Percentiles rank a stretch among this genome's conserved stretches.
These are phyloP conservation scores for Cryptococcus sp. DNA, from an alignment of 1,284 basidiomycete species.

Conservation along the genomic window DNA sequence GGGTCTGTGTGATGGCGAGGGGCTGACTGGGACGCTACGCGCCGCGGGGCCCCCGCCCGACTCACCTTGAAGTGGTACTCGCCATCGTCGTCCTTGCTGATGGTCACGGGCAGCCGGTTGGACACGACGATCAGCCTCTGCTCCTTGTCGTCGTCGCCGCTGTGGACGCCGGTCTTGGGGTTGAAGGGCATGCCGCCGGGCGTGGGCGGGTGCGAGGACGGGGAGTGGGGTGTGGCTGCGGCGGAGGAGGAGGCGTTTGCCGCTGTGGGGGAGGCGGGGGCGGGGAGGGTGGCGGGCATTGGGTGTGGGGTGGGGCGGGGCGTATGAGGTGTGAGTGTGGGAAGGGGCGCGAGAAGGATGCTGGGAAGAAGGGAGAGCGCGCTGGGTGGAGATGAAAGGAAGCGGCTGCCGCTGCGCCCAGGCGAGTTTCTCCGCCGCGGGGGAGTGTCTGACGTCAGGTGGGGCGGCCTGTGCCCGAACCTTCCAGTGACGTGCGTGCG, in stretches of 20 bases:
- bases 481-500: too few relatives aligned
- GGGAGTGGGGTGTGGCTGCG: background rate
- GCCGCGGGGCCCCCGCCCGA: background rate
- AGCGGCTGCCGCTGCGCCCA: background rate
- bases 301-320: too few relatives aligned
- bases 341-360: too few relatives aligned
- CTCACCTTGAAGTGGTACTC: constrained; percentile 82
- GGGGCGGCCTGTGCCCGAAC: too few relatives aligned
- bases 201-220: too few relatives aligned
- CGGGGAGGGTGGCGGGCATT: background rate
- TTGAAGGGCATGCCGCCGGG: background rate
- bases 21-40: background rate
- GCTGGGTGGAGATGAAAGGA: background rate
- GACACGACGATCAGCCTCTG: constrained; percentile 90
- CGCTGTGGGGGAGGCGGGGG: constrained; percentile 1
- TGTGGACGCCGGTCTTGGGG: background rate
- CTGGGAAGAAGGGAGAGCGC: too few relatives aligned
- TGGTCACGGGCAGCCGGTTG: constrained; percentile 90
- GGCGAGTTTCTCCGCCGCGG: background rate
- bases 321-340: too few relatives aligned
- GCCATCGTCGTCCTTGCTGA: constrained; percentile 78
- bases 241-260: background rate
- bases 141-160: constrained; percentile 19
- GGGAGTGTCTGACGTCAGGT: background rate
- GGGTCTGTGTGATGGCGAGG: background rate